Evolutionary conservation across 345 rosid species (phyloP), one percentile per base, ranked within the genome.

Genomic region (Eucalyptus tenuipes): DNA sequence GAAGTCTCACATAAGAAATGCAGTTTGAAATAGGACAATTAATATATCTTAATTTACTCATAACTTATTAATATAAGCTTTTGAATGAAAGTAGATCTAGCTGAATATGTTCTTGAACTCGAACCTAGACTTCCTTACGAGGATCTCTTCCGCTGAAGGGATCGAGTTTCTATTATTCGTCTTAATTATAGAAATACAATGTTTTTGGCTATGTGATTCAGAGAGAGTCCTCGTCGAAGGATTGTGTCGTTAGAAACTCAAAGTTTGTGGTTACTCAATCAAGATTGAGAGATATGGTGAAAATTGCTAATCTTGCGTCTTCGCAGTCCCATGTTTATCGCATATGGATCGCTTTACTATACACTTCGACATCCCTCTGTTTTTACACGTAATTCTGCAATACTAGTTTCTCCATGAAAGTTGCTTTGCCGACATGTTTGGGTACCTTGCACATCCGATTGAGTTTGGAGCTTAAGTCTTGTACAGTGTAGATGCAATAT

Each of bases 1-100:
- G 47, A 75, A 40, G 45, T 75, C 47, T 37, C 4, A 4, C 5
- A 40, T 40, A 3, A 25, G 8, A 75, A 24, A 75, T 40, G 27
- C 13, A 75, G 47, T 75, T 40, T 40, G 24, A 37, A 29, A 40
- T 20, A 25, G 13, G 27, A 22, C 27, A 5, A 33, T 71, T 71
- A 33, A 71, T 68, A 68, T 9, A 8, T 17, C 44, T 33, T 33
- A 33, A 17, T 5, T 9, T 2, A 10, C 13, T 68, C 7, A 10
- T 17, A 3, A 68, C 7, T 33, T 33, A 33, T n/a, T 64, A 31
- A 3, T 8, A 14, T 64, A 64, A n/a, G 17, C 3, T 64, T 64
- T 31, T 64, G 2, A 64, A 16, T 7, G 6, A 7, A 64, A n/a
- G 5, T n/a, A 5, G 0, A 14, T n/a, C 75, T 2, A n/a, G 15